A percentile compares a stretch with the other conserved stretches of the same genome.
Evolutionary conservation across 2,329 filamentous ascomycete species (phyloP).

Genomic region (Cercospora janseana): DNA sequence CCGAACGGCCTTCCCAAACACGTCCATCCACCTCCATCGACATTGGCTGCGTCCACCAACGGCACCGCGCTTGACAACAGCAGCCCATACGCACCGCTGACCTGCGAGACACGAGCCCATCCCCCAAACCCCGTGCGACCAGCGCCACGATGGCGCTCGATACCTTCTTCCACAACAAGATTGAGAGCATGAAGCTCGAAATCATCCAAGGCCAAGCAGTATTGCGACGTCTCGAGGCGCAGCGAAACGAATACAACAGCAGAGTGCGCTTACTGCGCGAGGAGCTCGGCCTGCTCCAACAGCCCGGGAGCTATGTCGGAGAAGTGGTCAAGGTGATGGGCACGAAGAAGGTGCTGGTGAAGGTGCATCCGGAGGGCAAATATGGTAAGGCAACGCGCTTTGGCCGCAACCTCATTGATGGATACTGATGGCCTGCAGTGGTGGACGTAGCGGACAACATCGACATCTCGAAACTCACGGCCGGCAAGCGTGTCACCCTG

Average conservation of each 20-base stretch:
- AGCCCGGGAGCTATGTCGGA: slow-evolving; percentile 95
- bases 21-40: slow-evolving; percentile 13
- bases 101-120: neutral
- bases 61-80: neutral
- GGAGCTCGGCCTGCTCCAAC: slow-evolving; percentile 91
- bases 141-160: slow-evolving; percentile 85
- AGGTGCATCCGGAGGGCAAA: slow-evolving; percentile 99
- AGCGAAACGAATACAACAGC: slow-evolving; percentile 99
- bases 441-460: slow-evolving; percentile 94
- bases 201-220: slow-evolving; percentile 98
- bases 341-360: slow-evolving; percentile 98
- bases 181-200: slow-evolving; percentile 99
- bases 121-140: slow-evolving; percentile 6
- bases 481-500: slow-evolving; percentile 94
- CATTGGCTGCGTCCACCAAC: slow-evolving; percentile 4
- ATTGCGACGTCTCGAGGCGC: slow-evolving; percentile 88
- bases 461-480: slow-evolving; percentile 91
- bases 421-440: slow-evolving; percentile 54
- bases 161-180: slow-evolving; percentile 99
- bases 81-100: slow-evolving; percentile 9
- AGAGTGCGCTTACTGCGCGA: slow-evolving; percentile 90
- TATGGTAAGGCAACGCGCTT: slow-evolving; percentile 66
- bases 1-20: slow-evolving; percentile 4
- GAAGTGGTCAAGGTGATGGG: slow-evolving; percentile 99
- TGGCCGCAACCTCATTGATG: neutral